These are phyloP conservation scores for Paramyrothecium sp. DNA, from an alignment of 2,329 filamentous ascomycete species.

Conservation along the genomic window DNA sequence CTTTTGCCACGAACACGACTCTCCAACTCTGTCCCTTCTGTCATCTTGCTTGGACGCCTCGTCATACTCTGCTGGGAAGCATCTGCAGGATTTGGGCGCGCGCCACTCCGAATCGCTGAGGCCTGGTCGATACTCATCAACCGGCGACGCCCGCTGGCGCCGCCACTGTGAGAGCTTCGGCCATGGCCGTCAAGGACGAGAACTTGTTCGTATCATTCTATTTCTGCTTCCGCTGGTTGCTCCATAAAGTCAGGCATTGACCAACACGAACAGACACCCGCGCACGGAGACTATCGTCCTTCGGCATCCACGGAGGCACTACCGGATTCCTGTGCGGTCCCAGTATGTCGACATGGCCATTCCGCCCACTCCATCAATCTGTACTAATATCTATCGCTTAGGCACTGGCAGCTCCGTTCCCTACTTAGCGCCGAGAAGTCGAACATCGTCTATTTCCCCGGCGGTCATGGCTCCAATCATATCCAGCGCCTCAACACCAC, in stretches of 20 bases:
- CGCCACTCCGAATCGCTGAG: neutral
- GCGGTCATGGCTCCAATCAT: constrained; percentile 63
- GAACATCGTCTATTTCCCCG: constrained; percentile 82
- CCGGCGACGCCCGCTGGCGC: constrained; percentile 12
- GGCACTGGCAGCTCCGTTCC: constrained; percentile 87
- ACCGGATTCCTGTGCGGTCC: constrained; percentile 63
- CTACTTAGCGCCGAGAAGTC: constrained; percentile 79
- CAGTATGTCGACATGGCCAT: constrained; percentile 48
- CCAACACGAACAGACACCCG: constrained; percentile 40
- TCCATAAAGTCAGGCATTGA: constrained; percentile 4
- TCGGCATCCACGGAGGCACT: constrained; percentile 61
- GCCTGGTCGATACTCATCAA: neutral
- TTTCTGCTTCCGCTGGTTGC: neutral
- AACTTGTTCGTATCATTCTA: constrained; percentile 39
- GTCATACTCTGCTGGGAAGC: no score
- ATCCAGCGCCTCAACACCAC: constrained; percentile 68
- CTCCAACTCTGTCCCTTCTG: no score
- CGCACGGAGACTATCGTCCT: constrained; percentile 66
- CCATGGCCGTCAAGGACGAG: constrained; percentile 56
- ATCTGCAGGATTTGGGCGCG: neutral
- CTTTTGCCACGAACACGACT: no score
- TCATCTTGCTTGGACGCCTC: no score
- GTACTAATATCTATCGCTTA: constrained; percentile 27
- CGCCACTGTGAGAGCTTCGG: constrained; percentile 10
- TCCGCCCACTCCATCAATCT: no score